phyloP scores from a whole-genome alignment of 2,329 filamentous ascomycete genomes.

The Pseudogymnoascus sp. region DNA sequence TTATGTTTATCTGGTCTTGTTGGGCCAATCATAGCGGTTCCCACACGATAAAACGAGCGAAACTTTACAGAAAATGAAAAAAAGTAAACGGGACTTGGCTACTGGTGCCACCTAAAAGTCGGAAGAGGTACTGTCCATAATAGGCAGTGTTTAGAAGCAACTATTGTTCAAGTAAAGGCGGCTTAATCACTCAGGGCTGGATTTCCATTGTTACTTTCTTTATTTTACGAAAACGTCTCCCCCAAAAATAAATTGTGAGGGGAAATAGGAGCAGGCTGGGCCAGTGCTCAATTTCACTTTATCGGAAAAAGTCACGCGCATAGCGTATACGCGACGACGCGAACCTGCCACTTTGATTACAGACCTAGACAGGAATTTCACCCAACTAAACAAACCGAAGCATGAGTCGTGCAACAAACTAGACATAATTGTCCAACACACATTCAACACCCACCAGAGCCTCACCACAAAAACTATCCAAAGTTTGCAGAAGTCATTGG shows the following conservation, averaged over 20 bases:
- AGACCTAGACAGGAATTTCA: slow-evolving; percentile 9
- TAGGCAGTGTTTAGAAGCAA: not conserved
- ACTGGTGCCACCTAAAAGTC: not conserved
- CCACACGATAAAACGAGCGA: slow-evolving; percentile 8
- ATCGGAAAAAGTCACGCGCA: slow-evolving; percentile 9
- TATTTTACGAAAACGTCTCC: not conserved
- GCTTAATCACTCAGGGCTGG: not conserved
- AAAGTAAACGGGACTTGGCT: slow-evolving; percentile 3
- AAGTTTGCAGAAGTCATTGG: not conserved
- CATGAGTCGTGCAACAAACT: slow-evolving; percentile 2
- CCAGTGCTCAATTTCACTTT: not conserved
- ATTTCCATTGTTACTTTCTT: not conserved
- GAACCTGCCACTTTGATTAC: slow-evolving; percentile 9
- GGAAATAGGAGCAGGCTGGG: not conserved
- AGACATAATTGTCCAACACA: not conserved
- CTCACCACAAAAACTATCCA: not conserved
- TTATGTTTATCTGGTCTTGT: not conserved
- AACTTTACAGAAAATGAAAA: slow-evolving; percentile 9
- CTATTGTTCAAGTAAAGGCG: not conserved
- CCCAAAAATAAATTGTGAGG: not conserved
- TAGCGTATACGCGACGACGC: slow-evolving; percentile 9
- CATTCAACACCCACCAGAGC: not conserved
- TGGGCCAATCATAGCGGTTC: not conserved
- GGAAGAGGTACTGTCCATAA: not conserved
- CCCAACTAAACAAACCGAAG: slow-evolving; percentile 6